Conservation (phyloP, 2,329 filamentous ascomycete genomes). For the Beauveria varroae region DNA sequence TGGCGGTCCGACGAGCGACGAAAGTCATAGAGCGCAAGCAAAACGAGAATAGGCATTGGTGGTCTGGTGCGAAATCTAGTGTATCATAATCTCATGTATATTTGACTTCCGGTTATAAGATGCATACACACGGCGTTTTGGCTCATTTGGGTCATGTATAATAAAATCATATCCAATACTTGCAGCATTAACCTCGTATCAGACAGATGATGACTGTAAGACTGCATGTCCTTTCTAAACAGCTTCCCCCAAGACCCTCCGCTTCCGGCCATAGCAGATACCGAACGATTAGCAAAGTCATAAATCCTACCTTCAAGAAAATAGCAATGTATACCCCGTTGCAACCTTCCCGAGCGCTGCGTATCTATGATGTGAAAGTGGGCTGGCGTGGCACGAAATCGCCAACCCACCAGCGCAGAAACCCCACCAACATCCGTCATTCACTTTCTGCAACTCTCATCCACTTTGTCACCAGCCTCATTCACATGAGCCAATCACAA, state of each 20-base stretch:
- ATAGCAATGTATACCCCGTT: background rate
- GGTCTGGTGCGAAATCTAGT: conserved; percentile 8
- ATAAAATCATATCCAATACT: conserved; percentile 12
- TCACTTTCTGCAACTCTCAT: conserved; percentile 5
- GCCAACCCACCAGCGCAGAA: background rate
- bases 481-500: background rate
- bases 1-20: conserved; percentile 23
- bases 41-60: background rate
- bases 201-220: background rate
- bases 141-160: conserved; percentile 24
- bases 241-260: background rate
- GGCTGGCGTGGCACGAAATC: conserved; percentile 1
- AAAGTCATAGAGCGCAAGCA: background rate
- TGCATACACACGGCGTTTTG: conserved; percentile 29
- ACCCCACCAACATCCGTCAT: conserved; percentile 8
- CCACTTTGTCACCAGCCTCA: conserved; percentile 1
- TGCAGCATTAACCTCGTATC: background rate
- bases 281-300: no score
- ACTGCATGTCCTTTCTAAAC: background rate
- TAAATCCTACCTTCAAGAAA: no score
- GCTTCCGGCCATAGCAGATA: no score
- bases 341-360: background rate
- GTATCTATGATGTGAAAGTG: background rate
- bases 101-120: conserved; percentile 18
- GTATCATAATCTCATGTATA: conserved; percentile 25